Evolutionary conservation across 2,329 filamentous ascomycete species (phyloP).

Genomic region (Parascedosporium putredinis): DNA sequence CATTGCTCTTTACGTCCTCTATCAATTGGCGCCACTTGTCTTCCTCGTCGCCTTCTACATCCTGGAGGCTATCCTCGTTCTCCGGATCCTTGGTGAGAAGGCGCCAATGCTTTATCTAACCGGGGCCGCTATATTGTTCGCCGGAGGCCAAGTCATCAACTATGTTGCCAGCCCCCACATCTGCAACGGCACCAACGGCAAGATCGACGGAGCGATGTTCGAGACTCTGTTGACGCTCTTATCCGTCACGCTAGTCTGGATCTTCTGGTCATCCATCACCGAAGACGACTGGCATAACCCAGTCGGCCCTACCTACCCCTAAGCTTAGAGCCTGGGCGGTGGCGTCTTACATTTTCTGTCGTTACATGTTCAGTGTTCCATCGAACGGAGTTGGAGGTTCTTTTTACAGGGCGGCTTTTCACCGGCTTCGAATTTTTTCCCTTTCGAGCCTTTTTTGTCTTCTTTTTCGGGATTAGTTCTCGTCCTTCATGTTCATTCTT

Average conservation of each 20-base stretch:
- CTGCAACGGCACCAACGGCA: constrained; percentile 70
- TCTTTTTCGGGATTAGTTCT: constrained; percentile 8
- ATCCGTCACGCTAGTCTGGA: constrained; percentile 74
- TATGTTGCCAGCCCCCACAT: constrained; percentile 88
- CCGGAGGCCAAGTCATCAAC: constrained; percentile 89
- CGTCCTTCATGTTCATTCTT: constrained; percentile 14
- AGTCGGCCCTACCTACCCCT: constrained; percentile 28
- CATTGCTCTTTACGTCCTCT: constrained; percentile 86
- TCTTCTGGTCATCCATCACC: constrained; percentile 98
- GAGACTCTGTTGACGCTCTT: constrained; percentile 86
- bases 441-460: constrained; percentile 10
- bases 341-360: constrained; percentile 10
- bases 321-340: background rate
- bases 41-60: constrained; percentile 84
- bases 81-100: constrained; percentile 75
- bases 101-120: constrained; percentile 86
- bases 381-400: constrained; percentile 15
- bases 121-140: constrained; percentile 69
- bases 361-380: constrained; percentile 6
- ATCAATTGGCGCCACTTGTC: constrained; percentile 78
- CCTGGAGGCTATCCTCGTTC: constrained; percentile 72
- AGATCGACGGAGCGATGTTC: constrained; percentile 88
- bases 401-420: constrained; percentile 13
- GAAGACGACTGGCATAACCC: constrained; percentile 90
- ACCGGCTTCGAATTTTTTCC: constrained; percentile 12